Conservation (phyloP, 23 red algal species). For the Pyropia yezoensis region DNA sequence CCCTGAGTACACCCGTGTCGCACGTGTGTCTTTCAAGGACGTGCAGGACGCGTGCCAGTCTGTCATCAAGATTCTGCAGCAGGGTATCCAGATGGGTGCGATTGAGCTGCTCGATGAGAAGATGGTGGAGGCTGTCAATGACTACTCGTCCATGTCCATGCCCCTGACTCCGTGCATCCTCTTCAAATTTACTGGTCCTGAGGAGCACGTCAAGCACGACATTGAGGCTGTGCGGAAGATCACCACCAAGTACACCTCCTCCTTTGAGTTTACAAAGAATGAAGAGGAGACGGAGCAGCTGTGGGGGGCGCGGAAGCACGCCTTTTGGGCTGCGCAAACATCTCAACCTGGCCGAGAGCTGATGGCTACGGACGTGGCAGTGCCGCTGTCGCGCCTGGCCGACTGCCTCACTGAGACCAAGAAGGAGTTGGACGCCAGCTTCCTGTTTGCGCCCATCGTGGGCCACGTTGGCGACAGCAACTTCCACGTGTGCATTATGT, state of each 20-base stretch:
- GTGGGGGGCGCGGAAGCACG: slow-evolving; percentile 83
- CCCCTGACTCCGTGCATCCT: slow-evolving; percentile 62
- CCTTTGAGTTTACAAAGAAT: slow-evolving; percentile 40
- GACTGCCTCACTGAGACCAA: slow-evolving; percentile 85
- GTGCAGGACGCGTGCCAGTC: slow-evolving; percentile 66
- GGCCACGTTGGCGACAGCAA: slow-evolving; percentile 95
- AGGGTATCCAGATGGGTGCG: slow-evolving; percentile 47
- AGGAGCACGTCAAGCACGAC: slow-evolving; percentile 54
- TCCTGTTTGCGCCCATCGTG: slow-evolving; percentile 73
- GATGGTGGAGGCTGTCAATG: slow-evolving; percentile 84
- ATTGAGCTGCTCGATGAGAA: slow-evolving; percentile 91
- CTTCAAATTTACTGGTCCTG: slow-evolving; percentile 70
- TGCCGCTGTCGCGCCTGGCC: slow-evolving; percentile 82
- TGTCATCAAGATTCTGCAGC: slow-evolving; percentile 67
- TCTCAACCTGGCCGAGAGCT: slow-evolving; percentile 53
- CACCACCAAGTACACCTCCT: slow-evolving; percentile 26
- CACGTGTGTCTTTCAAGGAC: slow-evolving; percentile 60
- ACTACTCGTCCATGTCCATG: slow-evolving; percentile 45
- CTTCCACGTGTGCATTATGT: slow-evolving; percentile 83
- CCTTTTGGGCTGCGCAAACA: slow-evolving; percentile 80
- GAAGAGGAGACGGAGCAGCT: slow-evolving; percentile 71
- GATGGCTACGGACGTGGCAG: slow-evolving; percentile 88
- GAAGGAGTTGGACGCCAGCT: slow-evolving; percentile 46
- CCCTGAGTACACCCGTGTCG: slow-evolving; percentile 59
- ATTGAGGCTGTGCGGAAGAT: slow-evolving; percentile 54